These are phyloP conservation scores for Crithidia mellificae DNA, from an alignment of 208 protist genomes.

Conservation along the genomic window DNA sequence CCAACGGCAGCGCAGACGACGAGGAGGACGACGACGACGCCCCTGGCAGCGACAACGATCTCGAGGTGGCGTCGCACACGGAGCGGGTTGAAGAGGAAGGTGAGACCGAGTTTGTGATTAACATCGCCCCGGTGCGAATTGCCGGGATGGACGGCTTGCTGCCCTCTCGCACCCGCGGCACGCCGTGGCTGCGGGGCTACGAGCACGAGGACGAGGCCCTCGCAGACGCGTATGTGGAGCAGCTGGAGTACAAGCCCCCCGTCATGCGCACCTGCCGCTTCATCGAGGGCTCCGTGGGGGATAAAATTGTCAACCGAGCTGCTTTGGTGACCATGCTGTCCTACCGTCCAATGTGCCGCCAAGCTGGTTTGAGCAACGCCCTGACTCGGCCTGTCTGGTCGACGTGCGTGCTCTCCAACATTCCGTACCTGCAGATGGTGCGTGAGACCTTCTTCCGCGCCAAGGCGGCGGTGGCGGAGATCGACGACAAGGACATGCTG, in stretches of 20 bases:
- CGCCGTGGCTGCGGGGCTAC: slow-evolving; percentile 53
- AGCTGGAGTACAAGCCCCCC: slow-evolving; percentile 27
- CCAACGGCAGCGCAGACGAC: neutral
- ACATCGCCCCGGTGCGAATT: slow-evolving; percentile 48
- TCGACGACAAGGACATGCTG: slow-evolving; percentile 36
- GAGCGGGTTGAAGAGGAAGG: slow-evolving; percentile 34
- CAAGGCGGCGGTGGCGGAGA: slow-evolving; percentile 45
- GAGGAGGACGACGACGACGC: slow-evolving; percentile 5
- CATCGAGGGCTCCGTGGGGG: slow-evolving; percentile 40
- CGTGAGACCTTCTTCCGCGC: slow-evolving; percentile 54
- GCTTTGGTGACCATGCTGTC: slow-evolving; percentile 36
- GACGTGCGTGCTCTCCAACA: slow-evolving; percentile 43
- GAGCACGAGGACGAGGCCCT: slow-evolving; percentile 23
- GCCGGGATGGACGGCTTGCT: slow-evolving; percentile 50
- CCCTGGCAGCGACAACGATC: slow-evolving; percentile 11
- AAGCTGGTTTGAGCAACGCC: slow-evolving; percentile 36
- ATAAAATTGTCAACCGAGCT: slow-evolving; percentile 49
- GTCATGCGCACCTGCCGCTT: slow-evolving; percentile 58
- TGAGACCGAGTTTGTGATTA: slow-evolving; percentile 42
- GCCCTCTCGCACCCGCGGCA: slow-evolving; percentile 42
- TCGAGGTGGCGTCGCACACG: slow-evolving; percentile 21
- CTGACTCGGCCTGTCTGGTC: slow-evolving; percentile 58
- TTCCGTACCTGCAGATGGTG: slow-evolving; percentile 52
- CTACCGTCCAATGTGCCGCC: slow-evolving; percentile 38
- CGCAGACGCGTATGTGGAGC: slow-evolving; percentile 41